phyloP scores from a whole-genome alignment of 1,139 yeast species.

The Citeromyces hawaiiensis region DNA sequence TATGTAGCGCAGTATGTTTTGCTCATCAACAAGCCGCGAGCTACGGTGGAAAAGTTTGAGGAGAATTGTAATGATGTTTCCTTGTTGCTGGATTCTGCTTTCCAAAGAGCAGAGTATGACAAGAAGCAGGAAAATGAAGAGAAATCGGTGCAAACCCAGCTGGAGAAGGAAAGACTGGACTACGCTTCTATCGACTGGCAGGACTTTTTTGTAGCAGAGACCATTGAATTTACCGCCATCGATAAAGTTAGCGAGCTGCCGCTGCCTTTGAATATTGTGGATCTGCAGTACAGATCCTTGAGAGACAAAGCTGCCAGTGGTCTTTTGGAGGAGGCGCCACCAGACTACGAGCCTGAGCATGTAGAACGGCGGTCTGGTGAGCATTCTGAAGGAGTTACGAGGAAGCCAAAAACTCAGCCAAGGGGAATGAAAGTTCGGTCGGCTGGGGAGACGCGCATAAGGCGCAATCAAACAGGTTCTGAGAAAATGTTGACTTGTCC shows the following conservation, averaged over 20 bases:
- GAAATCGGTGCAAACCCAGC: slow-evolving; percentile 15
- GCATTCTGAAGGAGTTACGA: slow-evolving; percentile 6
- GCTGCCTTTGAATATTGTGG: slow-evolving; percentile 44
- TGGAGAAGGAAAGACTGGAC: slow-evolving; percentile 27
- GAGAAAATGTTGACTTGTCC: slow-evolving; percentile 52
- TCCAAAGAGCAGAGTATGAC: slow-evolving; percentile 42
- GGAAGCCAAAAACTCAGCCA: slow-evolving; percentile 12
- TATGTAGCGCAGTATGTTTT: slow-evolving; percentile 45
- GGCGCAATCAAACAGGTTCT: slow-evolving; percentile 14
- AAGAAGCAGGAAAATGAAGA: slow-evolving; percentile 24
- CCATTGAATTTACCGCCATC: slow-evolving; percentile 50
- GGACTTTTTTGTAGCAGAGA: slow-evolving; percentile 60
- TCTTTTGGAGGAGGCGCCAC: slow-evolving; percentile 21
- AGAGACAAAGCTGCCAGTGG: slow-evolving; percentile 25
- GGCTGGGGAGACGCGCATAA: slow-evolving; percentile 55
- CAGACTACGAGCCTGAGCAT: slow-evolving; percentile 10
- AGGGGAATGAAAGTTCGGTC: slow-evolving; percentile 53
- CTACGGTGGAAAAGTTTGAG: slow-evolving; percentile 7
- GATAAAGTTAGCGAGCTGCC: slow-evolving; percentile 54
- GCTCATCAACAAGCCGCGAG: slow-evolving; percentile 18
- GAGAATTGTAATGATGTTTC: slow-evolving; percentile 12
- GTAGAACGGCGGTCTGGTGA: slow-evolving; percentile 5
- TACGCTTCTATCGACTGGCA: slow-evolving; percentile 85
- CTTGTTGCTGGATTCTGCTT: slow-evolving; percentile 33
- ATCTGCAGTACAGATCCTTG: slow-evolving; percentile 48